Evolutionary conservation across 2,329 filamentous ascomycete genomes (phyloP), one percentile per base, ranked within the genome.

Genomic region (Drechslerella coelobrocha): DNA sequence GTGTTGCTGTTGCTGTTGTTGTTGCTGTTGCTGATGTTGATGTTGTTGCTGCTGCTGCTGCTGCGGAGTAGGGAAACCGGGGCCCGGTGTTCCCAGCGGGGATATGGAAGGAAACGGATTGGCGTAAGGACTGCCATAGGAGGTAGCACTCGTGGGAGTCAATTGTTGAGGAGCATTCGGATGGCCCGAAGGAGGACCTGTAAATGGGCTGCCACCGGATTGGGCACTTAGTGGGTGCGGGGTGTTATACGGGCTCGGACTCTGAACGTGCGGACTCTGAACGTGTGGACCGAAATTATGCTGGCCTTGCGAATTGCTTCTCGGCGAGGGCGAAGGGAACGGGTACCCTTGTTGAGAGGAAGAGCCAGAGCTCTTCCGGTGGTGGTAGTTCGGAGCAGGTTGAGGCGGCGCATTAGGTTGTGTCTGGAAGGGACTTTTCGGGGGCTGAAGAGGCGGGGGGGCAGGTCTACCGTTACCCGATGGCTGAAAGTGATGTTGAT

Each of bases 341-440:
- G 61, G 68, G 23, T 72, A 68, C 51, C 72, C 45, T 34, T 61
- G 5, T 62, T 73, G 57, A 52, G 66, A 47, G 57, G 66, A 71
- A 53, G 72, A 54, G 37, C 69, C 54, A 4, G 61, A 59, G 71
- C 60, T 57, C 57, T 61, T 61, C 43, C 72, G 31, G 43, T 62
- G 51, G 59, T 65, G 60, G 68, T 72, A 43, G 47, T 69, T 19
- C 57, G 73, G 26, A 52, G 72, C 69, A 21, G 52, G 59, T 59
- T 73, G 54, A 48, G 51, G 56, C 5, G 69, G 24, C 2, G 56
- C 43, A 52, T 63, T 69, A 2, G 72, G 43, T 26, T 62, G 63
- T 23, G 61, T 47, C 47, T 75, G 74, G 21, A 74, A 72, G 26
- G 73, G 71, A 47, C 71, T 73, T 19, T 73, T 73, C 17, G 73